Conservation (phyloP, 768 basidiomycete genomes). For the Termitomyces sp. region DNA sequence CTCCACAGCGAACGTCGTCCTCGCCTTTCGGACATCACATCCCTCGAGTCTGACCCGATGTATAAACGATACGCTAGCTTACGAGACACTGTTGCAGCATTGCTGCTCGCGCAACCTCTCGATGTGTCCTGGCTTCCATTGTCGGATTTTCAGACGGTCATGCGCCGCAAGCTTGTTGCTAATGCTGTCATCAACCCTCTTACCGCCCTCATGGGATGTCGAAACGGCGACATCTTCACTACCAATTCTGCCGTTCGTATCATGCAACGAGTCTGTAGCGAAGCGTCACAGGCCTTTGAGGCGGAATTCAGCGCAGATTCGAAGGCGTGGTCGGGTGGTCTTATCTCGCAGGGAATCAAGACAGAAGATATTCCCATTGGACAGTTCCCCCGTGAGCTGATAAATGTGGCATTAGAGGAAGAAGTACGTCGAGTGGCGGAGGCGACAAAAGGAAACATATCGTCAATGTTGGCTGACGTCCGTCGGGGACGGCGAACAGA, state of each 20-base stretch:
- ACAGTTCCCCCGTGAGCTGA: conserved; percentile 46
- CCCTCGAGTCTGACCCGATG: conserved; percentile 32
- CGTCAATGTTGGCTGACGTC: conserved; percentile 80
- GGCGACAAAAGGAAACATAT: conserved; percentile 63
- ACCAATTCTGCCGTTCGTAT: conserved; percentile 42
- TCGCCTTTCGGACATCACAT: conserved; percentile 51
- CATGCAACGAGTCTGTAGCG: conserved; percentile 56
- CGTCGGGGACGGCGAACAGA: conserved; percentile 64
- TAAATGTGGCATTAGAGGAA: conserved; percentile 40
- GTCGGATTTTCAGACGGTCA: conserved; percentile 58
- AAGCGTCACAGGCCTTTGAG: conserved; percentile 63
- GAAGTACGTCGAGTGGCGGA: conserved; percentile 59
- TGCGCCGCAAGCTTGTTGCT: conserved; percentile 79
- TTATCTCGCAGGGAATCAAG: conserved; percentile 26
- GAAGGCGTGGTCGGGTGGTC: conserved; percentile 28
- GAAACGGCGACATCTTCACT: conserved; percentile 71
- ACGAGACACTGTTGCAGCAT: conserved; percentile 62
- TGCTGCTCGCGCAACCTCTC: conserved; percentile 56
- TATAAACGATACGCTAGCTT: conserved; percentile 54
- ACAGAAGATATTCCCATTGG: conserved; percentile 25
- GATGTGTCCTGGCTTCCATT: conserved; percentile 64
- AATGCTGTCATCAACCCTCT: conserved; percentile 85
- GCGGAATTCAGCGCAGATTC: conserved; percentile 45
- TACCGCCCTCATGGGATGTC: conserved; percentile 75
- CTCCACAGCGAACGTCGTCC: conserved; percentile 37